These are phyloP conservation scores for Ambrosia trifida DNA, from an alignment of 129 eudicot species.

Conservation along the genomic window DNA sequence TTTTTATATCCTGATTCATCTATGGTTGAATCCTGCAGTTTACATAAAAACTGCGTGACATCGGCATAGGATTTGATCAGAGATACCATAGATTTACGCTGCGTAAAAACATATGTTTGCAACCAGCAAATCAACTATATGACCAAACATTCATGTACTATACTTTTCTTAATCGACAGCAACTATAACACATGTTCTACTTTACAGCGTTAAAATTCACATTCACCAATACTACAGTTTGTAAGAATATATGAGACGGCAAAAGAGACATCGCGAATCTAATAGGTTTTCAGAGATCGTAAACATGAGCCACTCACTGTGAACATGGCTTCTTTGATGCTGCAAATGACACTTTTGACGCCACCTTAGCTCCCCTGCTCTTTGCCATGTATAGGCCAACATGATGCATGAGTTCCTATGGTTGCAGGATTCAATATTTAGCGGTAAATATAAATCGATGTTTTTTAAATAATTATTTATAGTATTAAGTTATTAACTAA, in stretches of 20 bases:
- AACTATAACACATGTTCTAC: background rate
- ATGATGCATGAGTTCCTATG: slow-evolving; percentile 90
- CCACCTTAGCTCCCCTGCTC: slow-evolving; percentile 97
- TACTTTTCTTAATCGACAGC: background rate
- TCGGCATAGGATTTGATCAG: background rate
- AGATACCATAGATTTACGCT: background rate
- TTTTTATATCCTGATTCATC: background rate
- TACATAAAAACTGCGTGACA: background rate
- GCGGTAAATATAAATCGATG: background rate
- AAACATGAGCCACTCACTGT: background rate
- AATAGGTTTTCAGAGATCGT: slow-evolving; percentile 7
- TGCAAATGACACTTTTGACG: slow-evolving; percentile 68
- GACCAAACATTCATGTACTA: background rate
- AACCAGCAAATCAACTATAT: background rate
- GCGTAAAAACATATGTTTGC: background rate
- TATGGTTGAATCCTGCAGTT: background rate
- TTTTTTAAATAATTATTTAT: background rate
- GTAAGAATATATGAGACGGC: background rate
- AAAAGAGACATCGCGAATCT: background rate
- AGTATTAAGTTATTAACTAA: background rate
- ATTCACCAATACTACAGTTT: background rate
- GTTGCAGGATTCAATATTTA: slow-evolving; percentile 18
- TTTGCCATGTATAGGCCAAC: slow-evolving; percentile 92
- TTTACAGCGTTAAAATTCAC: background rate
- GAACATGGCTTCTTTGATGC: slow-evolving; percentile 24